Evolutionary conservation across 805 yeast species (phyloP).

Genomic region (Sugiyamaella americana): DNA sequence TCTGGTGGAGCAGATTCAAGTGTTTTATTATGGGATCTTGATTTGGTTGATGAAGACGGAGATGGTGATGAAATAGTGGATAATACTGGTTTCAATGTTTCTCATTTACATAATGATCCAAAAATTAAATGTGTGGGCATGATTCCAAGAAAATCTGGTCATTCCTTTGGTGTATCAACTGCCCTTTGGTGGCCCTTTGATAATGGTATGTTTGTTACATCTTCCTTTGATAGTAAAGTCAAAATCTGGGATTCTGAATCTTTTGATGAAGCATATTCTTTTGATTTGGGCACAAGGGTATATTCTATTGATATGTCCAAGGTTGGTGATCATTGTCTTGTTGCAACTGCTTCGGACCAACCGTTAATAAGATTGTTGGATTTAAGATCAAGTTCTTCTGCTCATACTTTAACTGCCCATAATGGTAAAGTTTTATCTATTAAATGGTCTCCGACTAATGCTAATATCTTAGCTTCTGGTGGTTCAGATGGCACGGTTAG

Average conservation of each 20-base stretch:
- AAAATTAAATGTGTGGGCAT: slow-evolving; percentile 6
- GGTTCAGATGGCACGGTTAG: slow-evolving; percentile 75
- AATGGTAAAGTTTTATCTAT: slow-evolving; percentile 50
- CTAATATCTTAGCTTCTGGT: slow-evolving; percentile 66
- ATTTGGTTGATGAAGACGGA: slow-evolving; percentile 18
- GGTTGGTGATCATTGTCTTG: slow-evolving; percentile 42
- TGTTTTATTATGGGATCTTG: slow-evolving; percentile 60
- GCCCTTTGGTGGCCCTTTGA: slow-evolving; percentile 87
- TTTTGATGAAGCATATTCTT: slow-evolving; percentile 59
- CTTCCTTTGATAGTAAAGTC: slow-evolving; percentile 72
- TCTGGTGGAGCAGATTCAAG: slow-evolving; percentile 73
- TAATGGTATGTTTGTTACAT: slow-evolving; percentile 75
- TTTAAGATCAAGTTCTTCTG: slow-evolving; percentile 61
- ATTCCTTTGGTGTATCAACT: slow-evolving; percentile 65
- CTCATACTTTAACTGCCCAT: slow-evolving; percentile 65
- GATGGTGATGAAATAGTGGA: neutral
- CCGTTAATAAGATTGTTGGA: slow-evolving; percentile 66
- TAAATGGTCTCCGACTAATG: slow-evolving; percentile 67
- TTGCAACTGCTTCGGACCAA: slow-evolving; percentile 68
- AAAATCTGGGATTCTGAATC: slow-evolving; percentile 76
- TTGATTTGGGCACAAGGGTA: slow-evolving; percentile 55
- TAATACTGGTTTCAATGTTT: neutral
- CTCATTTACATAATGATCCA: slow-evolving; percentile 7
- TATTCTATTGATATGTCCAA: slow-evolving; percentile 60
- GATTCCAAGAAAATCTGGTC: slow-evolving; percentile 37